Evolutionary conservation across 805 yeast genomes (phyloP).

Genomic region (Gaillardinia entomophila): DNA sequence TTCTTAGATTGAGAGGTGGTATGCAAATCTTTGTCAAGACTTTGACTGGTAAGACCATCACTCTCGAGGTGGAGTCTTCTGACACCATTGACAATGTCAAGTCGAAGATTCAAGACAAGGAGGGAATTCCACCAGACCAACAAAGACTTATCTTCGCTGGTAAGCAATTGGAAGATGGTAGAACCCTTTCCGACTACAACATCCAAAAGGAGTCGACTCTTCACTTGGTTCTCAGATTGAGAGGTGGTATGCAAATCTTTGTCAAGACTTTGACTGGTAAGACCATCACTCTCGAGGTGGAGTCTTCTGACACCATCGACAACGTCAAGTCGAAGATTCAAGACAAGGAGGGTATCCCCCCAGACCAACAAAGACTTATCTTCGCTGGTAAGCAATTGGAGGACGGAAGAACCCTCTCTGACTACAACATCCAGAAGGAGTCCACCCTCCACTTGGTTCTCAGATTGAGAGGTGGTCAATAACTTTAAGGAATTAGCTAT

Average conservation of each 20-base stretch:
- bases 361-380: slow-evolving; percentile 80
- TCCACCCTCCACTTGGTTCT: slow-evolving; percentile 18
- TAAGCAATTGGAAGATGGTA: slow-evolving; percentile 94
- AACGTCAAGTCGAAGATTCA: slow-evolving; percentile 82
- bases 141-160: slow-evolving; percentile 97
- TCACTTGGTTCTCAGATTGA: slow-evolving; percentile 93
- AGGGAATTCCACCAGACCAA: slow-evolving; percentile 97
- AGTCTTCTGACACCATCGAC: slow-evolving; percentile 96
- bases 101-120: slow-evolving; percentile 95
- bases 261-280: slow-evolving; percentile 34
- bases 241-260: slow-evolving; percentile 73
- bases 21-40: slow-evolving; percentile 82
- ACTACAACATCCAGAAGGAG: slow-evolving; percentile 82
- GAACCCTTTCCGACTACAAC: slow-evolving; percentile 96
- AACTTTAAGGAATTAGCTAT: neutral
- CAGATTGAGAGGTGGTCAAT: slow-evolving; percentile 7
- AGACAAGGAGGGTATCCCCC: slow-evolving; percentile 34
- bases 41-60: slow-evolving; percentile 98
- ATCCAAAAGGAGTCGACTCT: slow-evolving; percentile 96
- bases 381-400: slow-evolving; percentile 39
- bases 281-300: slow-evolving; percentile 86
- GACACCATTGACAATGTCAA: slow-evolving; percentile 96
- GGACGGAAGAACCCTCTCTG: slow-evolving; percentile 93
- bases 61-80: slow-evolving; percentile 97
- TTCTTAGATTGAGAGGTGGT: slow-evolving; percentile 45